phyloP scores from a whole-genome alignment of 2,329 filamentous ascomycete species.

The Apiospora kogelbergensis region DNA sequence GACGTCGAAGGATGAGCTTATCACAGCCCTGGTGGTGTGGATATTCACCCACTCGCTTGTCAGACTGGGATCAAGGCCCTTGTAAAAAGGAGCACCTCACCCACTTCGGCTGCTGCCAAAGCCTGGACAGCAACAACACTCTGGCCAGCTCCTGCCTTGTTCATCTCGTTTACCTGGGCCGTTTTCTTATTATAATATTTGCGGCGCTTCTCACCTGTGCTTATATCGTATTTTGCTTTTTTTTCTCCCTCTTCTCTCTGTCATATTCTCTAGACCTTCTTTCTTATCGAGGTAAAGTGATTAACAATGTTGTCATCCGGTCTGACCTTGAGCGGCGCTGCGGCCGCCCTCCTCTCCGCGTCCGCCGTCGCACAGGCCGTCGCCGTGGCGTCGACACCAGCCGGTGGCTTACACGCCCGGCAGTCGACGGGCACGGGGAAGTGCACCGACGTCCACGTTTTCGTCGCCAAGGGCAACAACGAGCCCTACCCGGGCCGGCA shows the following conservation, averaged over 20 bases:
- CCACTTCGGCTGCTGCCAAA: neutral
- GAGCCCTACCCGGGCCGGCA: slow-evolving; percentile 37
- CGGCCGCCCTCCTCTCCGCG: neutral
- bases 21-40: neutral
- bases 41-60: neutral
- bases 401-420: neutral
- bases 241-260: neutral
- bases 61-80: neutral
- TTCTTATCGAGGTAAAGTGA: neutral
- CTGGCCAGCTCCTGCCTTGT: neutral
- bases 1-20: neutral
- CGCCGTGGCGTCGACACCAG: neutral
- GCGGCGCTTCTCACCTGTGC: neutral
- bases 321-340: neutral
- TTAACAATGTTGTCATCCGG: neutral
- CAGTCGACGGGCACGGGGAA: slow-evolving; percentile 13
- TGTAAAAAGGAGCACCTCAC: neutral
- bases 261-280: neutral
- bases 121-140: neutral
- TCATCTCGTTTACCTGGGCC: neutral
- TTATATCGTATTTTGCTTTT: neutral
- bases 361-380: neutral
- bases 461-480: slow-evolving; percentile 31
- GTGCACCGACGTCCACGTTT: slow-evolving; percentile 24
- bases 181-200: neutral